phyloP scores from a whole-genome alignment of 768 basidiomycete genomes.

The Pholiota microspora region DNA sequence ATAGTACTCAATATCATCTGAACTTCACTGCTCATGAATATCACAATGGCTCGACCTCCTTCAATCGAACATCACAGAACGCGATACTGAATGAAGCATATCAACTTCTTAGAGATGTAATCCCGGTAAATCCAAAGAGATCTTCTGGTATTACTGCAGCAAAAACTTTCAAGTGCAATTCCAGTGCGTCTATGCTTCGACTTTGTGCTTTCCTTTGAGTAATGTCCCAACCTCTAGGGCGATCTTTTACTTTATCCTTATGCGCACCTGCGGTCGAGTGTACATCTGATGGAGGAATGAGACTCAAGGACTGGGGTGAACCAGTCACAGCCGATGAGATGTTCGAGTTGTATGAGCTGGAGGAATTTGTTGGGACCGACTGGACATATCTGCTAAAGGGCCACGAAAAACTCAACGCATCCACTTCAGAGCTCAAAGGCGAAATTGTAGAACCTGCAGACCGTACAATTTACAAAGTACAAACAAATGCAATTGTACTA shows the following conservation, averaged over 20 bases:
- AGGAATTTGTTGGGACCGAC: slow-evolving; percentile 34
- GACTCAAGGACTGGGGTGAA: slow-evolving; percentile 38
- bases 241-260: neutral
- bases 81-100: neutral
- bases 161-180: neutral
- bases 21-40: slow-evolving; percentile 5
- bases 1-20: neutral
- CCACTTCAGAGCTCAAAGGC: neutral
- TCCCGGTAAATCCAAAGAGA: neutral
- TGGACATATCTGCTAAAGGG: neutral
- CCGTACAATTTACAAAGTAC: no score
- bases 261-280: neutral
- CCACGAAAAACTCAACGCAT: neutral
- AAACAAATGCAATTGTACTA: slow-evolving; percentile 32
- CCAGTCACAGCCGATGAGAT: slow-evolving; percentile 30
- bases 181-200: neutral
- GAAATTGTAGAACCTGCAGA: neutral
- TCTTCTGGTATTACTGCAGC: no score
- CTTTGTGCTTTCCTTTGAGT: neutral
- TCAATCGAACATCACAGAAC: neutral
- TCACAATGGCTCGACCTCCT: neutral
- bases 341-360: slow-evolving; percentile 35
- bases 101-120: neutral
- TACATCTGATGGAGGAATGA: neutral
- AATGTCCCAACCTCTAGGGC: neutral